These are phyloP conservation scores for Planoprotostelium fungivorum DNA, from an alignment of 78 protist genomes.

Conservation along the genomic window DNA sequence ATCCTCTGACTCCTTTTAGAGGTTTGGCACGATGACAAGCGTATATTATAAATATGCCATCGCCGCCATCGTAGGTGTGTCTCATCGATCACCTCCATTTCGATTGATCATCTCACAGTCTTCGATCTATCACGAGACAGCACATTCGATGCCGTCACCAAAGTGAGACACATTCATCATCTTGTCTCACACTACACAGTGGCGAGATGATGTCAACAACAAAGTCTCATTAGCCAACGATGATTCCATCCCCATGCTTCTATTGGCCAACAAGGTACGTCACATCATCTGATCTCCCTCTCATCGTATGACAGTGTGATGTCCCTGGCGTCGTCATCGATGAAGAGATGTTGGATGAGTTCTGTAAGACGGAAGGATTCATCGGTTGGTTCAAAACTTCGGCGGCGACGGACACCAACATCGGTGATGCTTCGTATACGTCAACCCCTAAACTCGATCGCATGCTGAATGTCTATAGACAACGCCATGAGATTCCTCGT, in stretches of 20 bases:
- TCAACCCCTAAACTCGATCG: neutral
- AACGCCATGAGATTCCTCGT: constrained; percentile 50
- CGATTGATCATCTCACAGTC: too few relatives aligned
- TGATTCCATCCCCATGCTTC: constrained; percentile 55
- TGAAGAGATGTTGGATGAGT: constrained; percentile 39
- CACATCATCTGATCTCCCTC: neutral
- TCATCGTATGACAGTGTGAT: constrained; percentile 15
- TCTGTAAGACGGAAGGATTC: constrained; percentile 39
- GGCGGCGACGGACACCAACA: constrained; percentile 41
- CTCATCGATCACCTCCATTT: too few relatives aligned
- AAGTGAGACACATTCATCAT: neutral
- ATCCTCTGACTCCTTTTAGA: neutral
- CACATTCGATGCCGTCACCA: constrained; percentile 59
- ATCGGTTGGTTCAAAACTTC: constrained; percentile 67
- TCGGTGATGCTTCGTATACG: neutral
- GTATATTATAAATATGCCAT: constrained; percentile 69
- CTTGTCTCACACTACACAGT: neutral
- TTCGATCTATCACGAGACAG: constrained; percentile 53
- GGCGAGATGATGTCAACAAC: constrained; percentile 68
- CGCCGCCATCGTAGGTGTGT: constrained; percentile 54
- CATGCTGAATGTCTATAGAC: neutral
- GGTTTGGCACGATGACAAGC: constrained; percentile 71
- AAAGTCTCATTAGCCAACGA: constrained; percentile 60
- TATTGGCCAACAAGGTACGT: constrained; percentile 64
- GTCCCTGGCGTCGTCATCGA: constrained; percentile 10